Percentiles rank a stretch among this genome's conserved stretches.
Conservation (phyloP, 2,329 filamentous ascomycete genomes). For the Xylariaceae sp. region DNA sequence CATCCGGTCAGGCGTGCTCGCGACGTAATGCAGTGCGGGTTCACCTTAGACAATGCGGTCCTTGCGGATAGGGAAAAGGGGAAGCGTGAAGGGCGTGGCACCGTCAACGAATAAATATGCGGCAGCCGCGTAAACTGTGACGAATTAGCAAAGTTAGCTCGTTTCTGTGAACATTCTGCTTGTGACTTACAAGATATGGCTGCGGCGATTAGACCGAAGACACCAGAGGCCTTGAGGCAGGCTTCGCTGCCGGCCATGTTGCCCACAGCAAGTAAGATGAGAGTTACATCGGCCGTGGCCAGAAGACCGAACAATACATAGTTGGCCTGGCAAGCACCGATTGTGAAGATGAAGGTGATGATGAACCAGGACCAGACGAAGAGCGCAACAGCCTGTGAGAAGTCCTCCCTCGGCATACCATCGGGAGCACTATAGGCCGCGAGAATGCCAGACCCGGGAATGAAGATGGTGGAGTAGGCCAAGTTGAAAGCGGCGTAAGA, state of each 20-base stretch:
- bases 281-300: constrained; percentile 24
- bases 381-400: constrained; percentile 28
- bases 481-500: constrained; percentile 40
- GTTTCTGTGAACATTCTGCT: too few relatives aligned
- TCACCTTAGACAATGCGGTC: constrained; percentile 21
- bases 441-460: constrained; percentile 37
- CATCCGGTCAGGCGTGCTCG: neutral
- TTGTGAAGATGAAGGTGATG: constrained; percentile 28
- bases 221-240: constrained; percentile 24
- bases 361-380: constrained; percentile 31
- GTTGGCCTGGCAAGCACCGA: constrained; percentile 26
- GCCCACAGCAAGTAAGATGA: constrained; percentile 25
- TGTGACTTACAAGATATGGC: constrained; percentile 24
- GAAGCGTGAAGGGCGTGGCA: constrained; percentile 24
- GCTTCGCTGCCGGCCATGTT: constrained; percentile 21
- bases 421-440: constrained; percentile 35
- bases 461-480: constrained; percentile 38
- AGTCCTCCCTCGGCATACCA: constrained; percentile 26
- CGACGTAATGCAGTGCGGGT: neutral
- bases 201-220: constrained; percentile 25
- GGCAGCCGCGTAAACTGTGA: constrained; percentile 22
- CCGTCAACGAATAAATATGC: constrained; percentile 26
- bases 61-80: constrained; percentile 26
- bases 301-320: constrained; percentile 23
- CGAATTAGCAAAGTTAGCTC: constrained; percentile 3